Evolutionary conservation across 225 moss, liverwort and hornwort species (phyloP), one percentile per base, ranked within the genome.

Genomic region (Physcomitrium patens): DNA sequence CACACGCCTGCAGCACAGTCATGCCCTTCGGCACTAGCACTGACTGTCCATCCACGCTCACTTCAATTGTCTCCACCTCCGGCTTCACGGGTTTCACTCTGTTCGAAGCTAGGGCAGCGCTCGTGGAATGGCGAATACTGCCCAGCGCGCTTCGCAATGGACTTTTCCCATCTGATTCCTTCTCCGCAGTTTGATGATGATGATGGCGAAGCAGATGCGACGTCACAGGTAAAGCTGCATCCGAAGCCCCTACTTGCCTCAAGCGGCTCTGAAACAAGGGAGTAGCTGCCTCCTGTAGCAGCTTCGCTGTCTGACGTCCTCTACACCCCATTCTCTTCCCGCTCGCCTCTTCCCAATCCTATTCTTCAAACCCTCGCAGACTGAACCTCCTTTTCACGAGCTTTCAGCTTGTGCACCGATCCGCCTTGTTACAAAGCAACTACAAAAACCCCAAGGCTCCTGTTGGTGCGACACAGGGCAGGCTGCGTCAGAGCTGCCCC

Each of bases 1-100:
- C 97, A 61, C 97, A 97, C 10, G 97, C 97, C 81, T 97, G 97
- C 75, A 97, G 74, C 57, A 97, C 97, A 7, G 94, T 97, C 93
- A 97, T 91, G 44, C 97, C 97, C 82, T 94, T 97, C 23, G 92
- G 83, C 27, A 97, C 77, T 66, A 78, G 88, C 67, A 93, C 86
- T 3, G 84, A 47, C 37, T 67, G 42, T 31, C 94, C 94, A 75
- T 97, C 97, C 79, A 97, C 97, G 63, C 84, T 88, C 66, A 97
- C 97, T 72, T 97, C 94, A 3, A 97, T 90, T 31, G 78, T 82
- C 62, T 97, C 97, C 86, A 83, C 80, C 70, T 91, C 94, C 57
- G 77, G 63, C 53, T 81, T 87, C 75, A 86, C 86, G 3, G 68
- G 57, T 72, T 57, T 87, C 1, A 78, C 72, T 75, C 89, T 78